Percentiles rank a stretch among this genome's conserved stretches.
Conservation (phyloP, 345 rosid species). For the Ceriops decandra region DNA sequence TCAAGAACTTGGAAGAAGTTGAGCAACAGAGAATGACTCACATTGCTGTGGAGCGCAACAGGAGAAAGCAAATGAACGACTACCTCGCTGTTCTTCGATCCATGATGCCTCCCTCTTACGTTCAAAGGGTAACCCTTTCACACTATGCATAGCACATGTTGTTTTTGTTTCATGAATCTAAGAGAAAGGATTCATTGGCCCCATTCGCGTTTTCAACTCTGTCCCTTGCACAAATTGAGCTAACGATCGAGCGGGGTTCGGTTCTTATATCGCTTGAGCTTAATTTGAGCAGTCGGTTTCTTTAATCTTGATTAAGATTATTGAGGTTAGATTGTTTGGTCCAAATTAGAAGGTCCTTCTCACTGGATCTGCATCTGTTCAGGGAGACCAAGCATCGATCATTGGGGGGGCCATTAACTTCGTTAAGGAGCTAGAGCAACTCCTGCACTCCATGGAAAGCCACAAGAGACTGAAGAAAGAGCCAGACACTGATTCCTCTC, state of each 20-base stretch:
- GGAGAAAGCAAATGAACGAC: conserved; percentile 73
- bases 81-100: conserved; percentile 52
- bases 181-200: no score
- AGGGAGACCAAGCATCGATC: conserved; percentile 82
- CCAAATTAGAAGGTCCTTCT: background rate
- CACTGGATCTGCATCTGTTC: background rate
- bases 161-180: background rate
- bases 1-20: conserved; percentile 46
- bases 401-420: conserved; percentile 68
- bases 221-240: no score
- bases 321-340: no score
- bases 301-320: background rate
- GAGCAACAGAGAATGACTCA: conserved; percentile 69
- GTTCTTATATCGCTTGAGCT: background rate
- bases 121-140: conserved; percentile 46
- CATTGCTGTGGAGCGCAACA: conserved; percentile 64
- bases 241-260: no score
- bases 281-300: background rate
- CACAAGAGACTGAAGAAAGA: conserved; percentile 24
- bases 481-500: conserved; percentile 3
- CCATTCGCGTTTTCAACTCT: no score
- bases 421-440: conserved; percentile 70
- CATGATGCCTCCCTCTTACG: conserved; percentile 56
- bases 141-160: background rate
- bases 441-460: conserved; percentile 46